Base-by-base conservation (phyloP, 768 basidiomycete species). In the Daedaleopsis sinensis region DNA sequence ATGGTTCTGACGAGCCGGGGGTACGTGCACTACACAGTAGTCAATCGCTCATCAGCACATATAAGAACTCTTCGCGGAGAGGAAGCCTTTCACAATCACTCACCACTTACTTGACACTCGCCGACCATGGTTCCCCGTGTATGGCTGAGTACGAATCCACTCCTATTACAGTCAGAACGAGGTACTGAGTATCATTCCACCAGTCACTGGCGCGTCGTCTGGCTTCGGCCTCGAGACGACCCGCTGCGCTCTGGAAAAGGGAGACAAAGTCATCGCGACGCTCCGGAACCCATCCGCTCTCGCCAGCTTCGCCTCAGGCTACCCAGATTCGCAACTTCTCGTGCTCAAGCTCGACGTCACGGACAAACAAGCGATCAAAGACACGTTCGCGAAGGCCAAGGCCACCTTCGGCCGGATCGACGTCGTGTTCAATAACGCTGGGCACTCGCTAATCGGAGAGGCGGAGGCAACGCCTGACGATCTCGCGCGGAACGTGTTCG, bases 381-480 rank as follows among this genome's bases (percentile, higher is more conserved):
- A 64, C 3, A 78, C 73, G 0, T 83, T 82, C 59, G 65, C 62
- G 15, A 61, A 65, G 46, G 74, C 76, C 0, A 61, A 74, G 43
- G 67, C 70, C 32, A 63, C 64, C 12, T 82, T 81, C 67, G 80
- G 79, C 5, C 70, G 76, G 35, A 64, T 81, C 16, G 82, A 82
- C 56, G 67, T 82, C 52, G 80, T 82, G 7, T 75, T 78, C 61
- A 81, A 77, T 62, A 83, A 82, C 61, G 81, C 81, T 61, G 71
- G 62, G 39, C 65, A 64, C 47, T 68, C 61, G 11, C 56, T 75
- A 24, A 52, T 75, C n/a, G 69, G 68, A 15, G 79, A 80, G 62
- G 69, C 74, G 23, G 81, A 82, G 66, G 73, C 69, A n/a, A 72
- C 73, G 58, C 66, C 67, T 3, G 65, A 63, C 12, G 71, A 71